Conservation (phyloP, 179 eudicot genomes). For the Spinacia oleracea region DNA sequence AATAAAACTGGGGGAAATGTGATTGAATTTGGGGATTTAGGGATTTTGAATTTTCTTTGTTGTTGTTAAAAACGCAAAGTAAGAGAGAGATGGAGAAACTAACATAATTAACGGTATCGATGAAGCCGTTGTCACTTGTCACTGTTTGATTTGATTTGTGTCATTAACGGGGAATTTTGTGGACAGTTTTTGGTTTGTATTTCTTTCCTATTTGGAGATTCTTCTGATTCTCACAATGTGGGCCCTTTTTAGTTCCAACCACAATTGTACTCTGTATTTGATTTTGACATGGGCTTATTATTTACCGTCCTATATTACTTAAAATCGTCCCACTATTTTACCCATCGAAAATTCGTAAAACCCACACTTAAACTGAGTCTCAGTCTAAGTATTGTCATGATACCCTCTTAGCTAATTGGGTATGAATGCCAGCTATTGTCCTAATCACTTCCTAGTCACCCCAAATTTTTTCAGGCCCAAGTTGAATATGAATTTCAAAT, state of each 20-base stretch:
- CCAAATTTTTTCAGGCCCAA: too few species aligned
- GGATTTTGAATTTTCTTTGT: not conserved
- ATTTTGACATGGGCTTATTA: too few species aligned
- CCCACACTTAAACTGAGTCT: too few species aligned
- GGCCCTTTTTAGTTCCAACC: conserved; percentile 1
- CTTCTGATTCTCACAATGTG: conserved; percentile 27
- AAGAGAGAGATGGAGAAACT: conserved; percentile 1
- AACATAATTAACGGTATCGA: not conserved
- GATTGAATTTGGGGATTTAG: conserved; percentile 3
- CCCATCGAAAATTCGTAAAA: too few species aligned
- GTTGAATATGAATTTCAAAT: too few species aligned
- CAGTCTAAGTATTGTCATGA: too few species aligned
- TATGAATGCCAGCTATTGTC: too few species aligned
- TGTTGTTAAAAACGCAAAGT: conserved; percentile 17
- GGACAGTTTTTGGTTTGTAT: conserved; percentile 10
- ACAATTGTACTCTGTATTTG: not conserved
- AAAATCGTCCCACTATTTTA: too few species aligned
- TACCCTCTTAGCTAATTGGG: too few species aligned
- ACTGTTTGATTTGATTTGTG: not conserved
- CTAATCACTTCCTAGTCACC: too few species aligned
- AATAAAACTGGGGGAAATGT: not conserved
- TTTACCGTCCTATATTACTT: too few species aligned
- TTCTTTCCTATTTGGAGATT: conserved; percentile 2
- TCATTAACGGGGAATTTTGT: not conserved
- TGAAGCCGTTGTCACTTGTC: too few species aligned